These are phyloP conservation scores for Suillus spraguei DNA, from an alignment of 768 basidiomycete species.

Conservation along the genomic window DNA sequence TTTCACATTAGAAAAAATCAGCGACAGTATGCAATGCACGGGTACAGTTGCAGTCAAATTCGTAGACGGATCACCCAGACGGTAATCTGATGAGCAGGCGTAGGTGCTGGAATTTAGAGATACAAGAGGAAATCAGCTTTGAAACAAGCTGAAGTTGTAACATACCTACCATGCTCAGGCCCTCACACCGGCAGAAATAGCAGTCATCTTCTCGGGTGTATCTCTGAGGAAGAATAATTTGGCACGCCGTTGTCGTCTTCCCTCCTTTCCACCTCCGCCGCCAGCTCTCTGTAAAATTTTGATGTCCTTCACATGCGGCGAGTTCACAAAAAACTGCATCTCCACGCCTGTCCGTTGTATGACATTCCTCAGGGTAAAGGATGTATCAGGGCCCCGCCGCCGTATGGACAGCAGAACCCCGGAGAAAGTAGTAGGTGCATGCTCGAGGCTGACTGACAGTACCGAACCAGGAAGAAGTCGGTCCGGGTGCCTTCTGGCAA, in stretches of 20 bases:
- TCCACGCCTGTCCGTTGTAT: conserved; percentile 92
- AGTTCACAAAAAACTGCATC: conserved; percentile 86
- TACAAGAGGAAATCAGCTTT: neutral
- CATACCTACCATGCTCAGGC: conserved; percentile 5
- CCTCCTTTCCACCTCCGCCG: conserved; percentile 40
- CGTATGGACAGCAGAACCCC: conserved; percentile 87
- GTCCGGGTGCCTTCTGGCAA: conserved; percentile 68
- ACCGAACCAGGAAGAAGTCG: conserved; percentile 86
- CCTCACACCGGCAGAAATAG: conserved; percentile 54
- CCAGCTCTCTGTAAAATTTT: conserved; percentile 69
- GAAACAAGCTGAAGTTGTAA: neutral
- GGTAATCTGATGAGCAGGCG: neutral
- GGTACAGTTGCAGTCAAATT: neutral
- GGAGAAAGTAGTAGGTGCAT: conserved; percentile 82
- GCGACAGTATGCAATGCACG: neutral
- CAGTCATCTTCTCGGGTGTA: conserved; percentile 83
- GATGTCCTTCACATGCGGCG: conserved; percentile 87
- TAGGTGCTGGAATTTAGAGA: neutral
- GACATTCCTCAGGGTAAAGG: conserved; percentile 88
- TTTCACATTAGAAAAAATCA: neutral
- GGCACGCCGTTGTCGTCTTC: conserved; percentile 68
- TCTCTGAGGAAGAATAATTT: conserved; percentile 85
- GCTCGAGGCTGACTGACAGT: conserved; percentile 72
- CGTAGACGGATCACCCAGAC: neutral
- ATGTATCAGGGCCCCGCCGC: conserved; percentile 82